phyloP scores from a whole-genome alignment of 345 rosid species.

The Arabidopsis thaliana region TAIR10.1 NC_003075.7:12283001-12283500 shows the following conservation, averaged over 20 bases:
- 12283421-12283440: conserved; percentile 65
- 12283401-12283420: conserved; percentile 54
- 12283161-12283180: neutral
- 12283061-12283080: neutral
- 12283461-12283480: conserved; percentile 69
- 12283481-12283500: conserved; percentile 71
- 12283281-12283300: neutral
- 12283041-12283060: conserved; percentile 17
- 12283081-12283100: neutral
- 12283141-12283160: neutral
- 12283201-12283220: conserved; percentile 1
- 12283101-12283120: neutral
- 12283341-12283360: conserved; percentile 21
- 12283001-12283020: conserved; percentile 88
- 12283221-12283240: conserved; percentile 3
- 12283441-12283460: conserved; percentile 72
- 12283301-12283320: neutral
- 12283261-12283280: conserved; percentile 12
- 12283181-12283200: neutral
- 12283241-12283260: neutral
- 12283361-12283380: conserved; percentile 17
- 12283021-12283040: conserved; percentile 37
- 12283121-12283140: neutral
- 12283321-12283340: conserved; percentile 6
- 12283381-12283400: conserved; percentile 77